These are phyloP conservation scores for Achlya hypogyna DNA, from an alignment of 352 stramenopile genomes.

Conservation along the genomic window DNA sequence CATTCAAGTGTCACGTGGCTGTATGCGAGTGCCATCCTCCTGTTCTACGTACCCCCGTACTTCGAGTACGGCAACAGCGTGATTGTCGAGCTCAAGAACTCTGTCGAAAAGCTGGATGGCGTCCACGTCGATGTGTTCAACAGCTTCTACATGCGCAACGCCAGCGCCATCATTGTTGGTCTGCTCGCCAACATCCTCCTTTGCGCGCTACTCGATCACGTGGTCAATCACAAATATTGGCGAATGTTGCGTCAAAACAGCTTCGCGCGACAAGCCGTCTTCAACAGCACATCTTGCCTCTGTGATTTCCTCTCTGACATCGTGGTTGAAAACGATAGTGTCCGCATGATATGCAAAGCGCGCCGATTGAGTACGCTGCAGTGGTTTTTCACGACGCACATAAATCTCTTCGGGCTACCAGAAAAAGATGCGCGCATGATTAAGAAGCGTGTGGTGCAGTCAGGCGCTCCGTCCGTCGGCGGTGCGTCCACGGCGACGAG, in stretches of 20 bases:
- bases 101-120: background rate
- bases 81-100: background rate
- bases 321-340: background rate
- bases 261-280: constrained; percentile 5
- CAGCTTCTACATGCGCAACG: constrained; percentile 10
- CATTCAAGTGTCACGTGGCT: constrained; percentile 4
- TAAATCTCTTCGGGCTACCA: background rate
- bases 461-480: too few relatives aligned
- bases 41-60: constrained; percentile 5
- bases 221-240: background rate
- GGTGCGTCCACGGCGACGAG: background rate
- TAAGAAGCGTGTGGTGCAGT: background rate
- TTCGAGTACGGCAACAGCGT: constrained; percentile 11
- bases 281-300: background rate
- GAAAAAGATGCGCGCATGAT: constrained; percentile 11
- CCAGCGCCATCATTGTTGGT: background rate
- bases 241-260: background rate
- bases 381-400: constrained; percentile 20
- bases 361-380: constrained; percentile 11
- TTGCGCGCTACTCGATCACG: background rate
- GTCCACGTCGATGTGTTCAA: background rate
- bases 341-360: background rate
- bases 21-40: background rate
- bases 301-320: background rate
- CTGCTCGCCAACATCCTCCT: background rate